phyloP scores from a whole-genome alignment of 345 rosid genomes.

The Ailanthus altissimus region DNA sequence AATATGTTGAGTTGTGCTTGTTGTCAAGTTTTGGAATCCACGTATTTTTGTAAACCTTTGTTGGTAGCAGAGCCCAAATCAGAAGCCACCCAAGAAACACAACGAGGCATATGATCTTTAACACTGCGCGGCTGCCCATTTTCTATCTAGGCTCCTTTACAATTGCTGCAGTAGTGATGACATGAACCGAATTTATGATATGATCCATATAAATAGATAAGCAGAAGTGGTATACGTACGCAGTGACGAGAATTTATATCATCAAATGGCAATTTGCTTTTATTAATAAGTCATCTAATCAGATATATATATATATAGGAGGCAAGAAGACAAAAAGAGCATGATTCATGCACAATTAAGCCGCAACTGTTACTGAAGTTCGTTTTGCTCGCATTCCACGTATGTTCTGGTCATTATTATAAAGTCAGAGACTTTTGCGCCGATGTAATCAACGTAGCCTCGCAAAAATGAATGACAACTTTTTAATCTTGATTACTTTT shows the following conservation, averaged over 20 bases:
- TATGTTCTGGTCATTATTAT: too few species aligned
- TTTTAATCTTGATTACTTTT: too few species aligned
- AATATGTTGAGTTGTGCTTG: slow-evolving; percentile 49
- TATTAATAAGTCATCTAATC: not conserved
- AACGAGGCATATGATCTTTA: slow-evolving; percentile 33
- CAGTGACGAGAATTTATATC: not conserved
- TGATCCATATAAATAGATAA: too few species aligned
- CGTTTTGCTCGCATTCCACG: not conserved
- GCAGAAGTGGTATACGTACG: too few species aligned
- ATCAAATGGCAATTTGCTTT: not conserved
- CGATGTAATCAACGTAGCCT: too few species aligned
- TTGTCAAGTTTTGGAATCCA: slow-evolving; percentile 45
- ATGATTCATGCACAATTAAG: slow-evolving; percentile 10
- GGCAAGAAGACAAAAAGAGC: not conserved
- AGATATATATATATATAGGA: not conserved
- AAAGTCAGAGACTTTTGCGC: too few species aligned
- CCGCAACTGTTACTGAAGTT: not conserved
- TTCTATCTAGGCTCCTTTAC: not conserved
- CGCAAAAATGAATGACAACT: too few species aligned
- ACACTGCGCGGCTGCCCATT: slow-evolving; percentile 22
- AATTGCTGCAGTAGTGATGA: not conserved
- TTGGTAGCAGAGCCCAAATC: slow-evolving; percentile 60
- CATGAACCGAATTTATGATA: too few species aligned
- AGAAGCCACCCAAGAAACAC: too few species aligned
- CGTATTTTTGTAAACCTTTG: slow-evolving; percentile 34